These are phyloP conservation scores for Diphasiastrum complanatum DNA, from an alignment of 83 land plant genomes.

Conservation along the genomic window DNA sequence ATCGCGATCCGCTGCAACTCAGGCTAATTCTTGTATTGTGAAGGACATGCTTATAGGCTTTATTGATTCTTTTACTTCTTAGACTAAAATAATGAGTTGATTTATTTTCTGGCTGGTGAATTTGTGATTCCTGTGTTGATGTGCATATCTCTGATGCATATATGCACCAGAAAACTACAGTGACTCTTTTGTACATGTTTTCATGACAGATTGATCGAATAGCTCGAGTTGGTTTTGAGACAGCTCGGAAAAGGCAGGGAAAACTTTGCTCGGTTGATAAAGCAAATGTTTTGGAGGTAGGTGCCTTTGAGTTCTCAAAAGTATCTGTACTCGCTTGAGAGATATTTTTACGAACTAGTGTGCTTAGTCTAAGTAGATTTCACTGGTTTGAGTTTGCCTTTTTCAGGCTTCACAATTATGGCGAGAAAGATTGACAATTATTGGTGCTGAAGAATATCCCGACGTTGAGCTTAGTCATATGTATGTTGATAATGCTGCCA, in stretches of 20 bases:
- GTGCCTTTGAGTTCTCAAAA: background rate
- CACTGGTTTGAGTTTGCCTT: background rate
- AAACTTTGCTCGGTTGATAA: constrained; percentile 96
- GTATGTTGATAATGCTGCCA: constrained; percentile 99
- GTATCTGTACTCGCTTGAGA: constrained; percentile 1
- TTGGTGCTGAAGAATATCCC: constrained; percentile 63
- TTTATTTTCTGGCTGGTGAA: too few species aligned
- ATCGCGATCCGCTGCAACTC: too few species aligned
- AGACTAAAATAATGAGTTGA: too few species aligned
- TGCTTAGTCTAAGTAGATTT: background rate
- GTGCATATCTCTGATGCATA: too few species aligned
- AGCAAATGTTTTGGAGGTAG: constrained; percentile 97
- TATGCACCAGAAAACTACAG: too few species aligned
- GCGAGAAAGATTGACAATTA: constrained; percentile 61
- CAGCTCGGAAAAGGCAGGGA: constrained; percentile 73
- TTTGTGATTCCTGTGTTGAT: too few species aligned
- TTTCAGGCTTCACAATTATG: constrained; percentile 84
- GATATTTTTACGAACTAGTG: background rate
- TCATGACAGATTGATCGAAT: constrained; percentile 78
- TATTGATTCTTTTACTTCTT: too few species aligned
- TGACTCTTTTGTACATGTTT: too few species aligned
- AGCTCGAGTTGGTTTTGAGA: constrained; percentile 90
- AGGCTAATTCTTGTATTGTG: too few species aligned
- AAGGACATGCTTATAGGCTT: too few species aligned
- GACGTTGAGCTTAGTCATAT: constrained; percentile 90